phyloP scores from a whole-genome alignment of 768 basidiomycete genomes.

The Collybia mongolica region DNA sequence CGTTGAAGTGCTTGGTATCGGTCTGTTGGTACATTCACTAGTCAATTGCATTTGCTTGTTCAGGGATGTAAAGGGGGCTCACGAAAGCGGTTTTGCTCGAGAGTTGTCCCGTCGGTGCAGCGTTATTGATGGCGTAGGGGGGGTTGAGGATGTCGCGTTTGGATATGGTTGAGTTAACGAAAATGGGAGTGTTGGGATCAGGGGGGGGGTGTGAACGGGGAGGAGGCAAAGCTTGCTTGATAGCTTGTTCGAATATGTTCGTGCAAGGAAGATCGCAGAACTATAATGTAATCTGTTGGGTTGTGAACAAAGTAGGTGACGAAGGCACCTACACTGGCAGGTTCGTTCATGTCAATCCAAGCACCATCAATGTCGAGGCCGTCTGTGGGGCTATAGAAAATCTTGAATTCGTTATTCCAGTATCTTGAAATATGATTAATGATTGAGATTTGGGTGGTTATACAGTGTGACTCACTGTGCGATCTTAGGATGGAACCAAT shows the following conservation, averaged over 20 bases:
- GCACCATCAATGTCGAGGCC: constrained; percentile 69
- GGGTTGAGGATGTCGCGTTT: constrained; percentile 43
- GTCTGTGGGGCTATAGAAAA: constrained; percentile 50
- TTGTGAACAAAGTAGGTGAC: background rate
- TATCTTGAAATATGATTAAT: constrained; percentile 31
- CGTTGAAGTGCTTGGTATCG: constrained; percentile 53
- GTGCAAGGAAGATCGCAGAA: constrained; percentile 65
- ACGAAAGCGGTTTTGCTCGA: constrained; percentile 57
- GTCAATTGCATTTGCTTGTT: background rate
- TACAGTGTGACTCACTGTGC: constrained; percentile 34
- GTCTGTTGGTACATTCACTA: constrained; percentile 25
- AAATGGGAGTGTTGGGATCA: constrained; percentile 51
- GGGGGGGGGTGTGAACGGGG: constrained; percentile 48
- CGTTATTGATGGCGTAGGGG: constrained; percentile 60
- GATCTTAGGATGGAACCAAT: constrained; percentile 60
- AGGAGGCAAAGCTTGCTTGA: constrained; percentile 52
- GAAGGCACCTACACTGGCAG: constrained; percentile 48
- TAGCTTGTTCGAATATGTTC: constrained; percentile 59
- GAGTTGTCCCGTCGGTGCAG: constrained; percentile 38
- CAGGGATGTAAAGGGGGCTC: constrained; percentile 15
- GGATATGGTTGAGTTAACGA: constrained; percentile 23
- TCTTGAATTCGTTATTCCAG: constrained; percentile 61
- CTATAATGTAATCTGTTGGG: constrained; percentile 23
- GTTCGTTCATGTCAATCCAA: constrained; percentile 82
- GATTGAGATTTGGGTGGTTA: background rate